These are phyloP conservation scores for Paramecium biaurelia DNA, from an alignment of 73 alveolate species.

Conservation along the genomic window DNA sequence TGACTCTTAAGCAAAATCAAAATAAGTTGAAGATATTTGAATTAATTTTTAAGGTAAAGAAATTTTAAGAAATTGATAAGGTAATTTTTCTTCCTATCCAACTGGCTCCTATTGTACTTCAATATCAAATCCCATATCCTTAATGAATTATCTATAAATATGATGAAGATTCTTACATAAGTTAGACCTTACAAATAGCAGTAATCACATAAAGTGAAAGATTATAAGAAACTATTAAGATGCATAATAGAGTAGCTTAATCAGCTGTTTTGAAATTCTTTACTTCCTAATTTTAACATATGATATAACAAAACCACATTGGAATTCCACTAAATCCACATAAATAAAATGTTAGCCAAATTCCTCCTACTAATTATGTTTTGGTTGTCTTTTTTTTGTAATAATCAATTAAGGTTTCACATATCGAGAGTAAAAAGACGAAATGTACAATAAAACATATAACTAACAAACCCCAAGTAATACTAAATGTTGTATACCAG, in stretches of 20 bases:
- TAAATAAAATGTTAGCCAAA: conserved; percentile 12
- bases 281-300: not conserved
- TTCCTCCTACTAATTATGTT: not conserved
- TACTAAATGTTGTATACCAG: conserved; percentile 23
- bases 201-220: not conserved
- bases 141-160: not conserved
- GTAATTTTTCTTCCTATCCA: not conserved
- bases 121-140: not conserved
- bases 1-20: not conserved
- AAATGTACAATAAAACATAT: not conserved
- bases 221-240: not conserved
- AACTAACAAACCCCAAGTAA: conserved; percentile 21
- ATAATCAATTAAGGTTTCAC: not conserved
- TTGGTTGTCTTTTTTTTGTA: not conserved
- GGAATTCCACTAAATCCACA: conserved; percentile 34
- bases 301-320: not conserved
- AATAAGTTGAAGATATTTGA: conserved; percentile 32
- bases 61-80: not conserved
- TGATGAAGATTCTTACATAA: not conserved
- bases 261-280: not conserved
- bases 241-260: not conserved
- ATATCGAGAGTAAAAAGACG: not conserved
- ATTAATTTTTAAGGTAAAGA: not conserved
- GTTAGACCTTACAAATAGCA: not conserved
- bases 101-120: not conserved